These are phyloP conservation scores for Geoglossum glabrum DNA, from an alignment of 495 filamentous ascomycete species.

Conservation along the genomic window DNA sequence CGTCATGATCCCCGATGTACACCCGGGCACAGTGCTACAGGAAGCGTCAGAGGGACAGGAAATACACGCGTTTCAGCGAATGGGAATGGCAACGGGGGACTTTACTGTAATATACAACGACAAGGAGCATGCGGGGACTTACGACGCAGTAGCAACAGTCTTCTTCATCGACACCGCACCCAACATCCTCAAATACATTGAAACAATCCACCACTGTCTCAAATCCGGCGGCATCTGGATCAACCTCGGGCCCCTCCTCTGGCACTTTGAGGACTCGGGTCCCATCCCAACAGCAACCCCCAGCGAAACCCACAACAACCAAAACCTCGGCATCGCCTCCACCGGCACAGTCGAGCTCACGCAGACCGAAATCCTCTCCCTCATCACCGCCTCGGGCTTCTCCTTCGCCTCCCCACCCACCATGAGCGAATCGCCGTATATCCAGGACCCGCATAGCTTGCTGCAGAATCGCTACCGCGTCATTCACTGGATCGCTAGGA, in stretches of 20 bases:
- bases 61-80: slow-evolving; percentile 28
- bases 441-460: slow-evolving; percentile 69
- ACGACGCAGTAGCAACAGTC: slow-evolving; percentile 68
- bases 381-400: slow-evolving; percentile 65
- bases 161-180: slow-evolving; percentile 97
- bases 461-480: slow-evolving; percentile 59
- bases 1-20: slow-evolving; percentile 57
- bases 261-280: slow-evolving; percentile 45
- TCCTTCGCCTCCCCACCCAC: slow-evolving; percentile 25
- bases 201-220: slow-evolving; percentile 60
- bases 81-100: slow-evolving; percentile 75
- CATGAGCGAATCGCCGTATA: slow-evolving; percentile 43
- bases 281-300: not conserved
- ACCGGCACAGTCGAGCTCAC: slow-evolving; percentile 73
- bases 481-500: slow-evolving; percentile 70
- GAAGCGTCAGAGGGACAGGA: slow-evolving; percentile 13
- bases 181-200: slow-evolving; percentile 73
- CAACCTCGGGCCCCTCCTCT: slow-evolving; percentile 78
- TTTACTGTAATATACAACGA: slow-evolving; percentile 58
- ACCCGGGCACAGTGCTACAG: slow-evolving; percentile 37
- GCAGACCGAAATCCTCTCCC: slow-evolving; percentile 61
- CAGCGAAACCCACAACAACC: not conserved
- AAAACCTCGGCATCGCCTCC: slow-evolving; percentile 39
- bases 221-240: slow-evolving; percentile 63
- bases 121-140: slow-evolving; percentile 33